Conservation (phyloP, 306 rosid genomes). For the Fragaria iinumae region DNA sequence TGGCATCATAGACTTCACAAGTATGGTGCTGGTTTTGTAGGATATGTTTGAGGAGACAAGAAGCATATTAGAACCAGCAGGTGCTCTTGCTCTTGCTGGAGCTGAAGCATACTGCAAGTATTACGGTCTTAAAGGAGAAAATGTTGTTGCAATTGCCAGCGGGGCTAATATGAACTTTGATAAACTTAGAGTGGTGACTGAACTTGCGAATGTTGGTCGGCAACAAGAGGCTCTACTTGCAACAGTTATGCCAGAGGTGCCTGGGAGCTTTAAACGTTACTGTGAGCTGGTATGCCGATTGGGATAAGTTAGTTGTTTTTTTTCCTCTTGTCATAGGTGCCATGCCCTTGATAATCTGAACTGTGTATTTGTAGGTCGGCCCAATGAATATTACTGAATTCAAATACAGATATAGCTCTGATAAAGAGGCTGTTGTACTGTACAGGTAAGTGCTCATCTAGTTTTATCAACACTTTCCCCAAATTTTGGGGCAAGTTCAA, state of each 20-base stretch:
- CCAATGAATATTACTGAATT: slow-evolving; percentile 82
- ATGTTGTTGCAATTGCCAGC: slow-evolving; percentile 80
- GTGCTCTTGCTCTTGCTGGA: slow-evolving; percentile 97
- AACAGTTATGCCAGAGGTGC: slow-evolving; percentile 73
- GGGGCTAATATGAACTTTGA: slow-evolving; percentile 99
- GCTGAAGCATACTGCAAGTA: slow-evolving; percentile 98
- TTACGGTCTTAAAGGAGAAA: slow-evolving; percentile 78
- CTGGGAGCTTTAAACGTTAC: slow-evolving; percentile 80
- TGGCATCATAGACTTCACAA: slow-evolving; percentile 10
- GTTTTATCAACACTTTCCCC: neutral
- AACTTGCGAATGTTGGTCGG: slow-evolving; percentile 93
- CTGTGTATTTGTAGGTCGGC: slow-evolving; percentile 61
- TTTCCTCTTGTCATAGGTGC: neutral
- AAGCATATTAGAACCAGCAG: slow-evolving; percentile 95
- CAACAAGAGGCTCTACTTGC: slow-evolving; percentile 89
- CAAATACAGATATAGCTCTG: slow-evolving; percentile 70
- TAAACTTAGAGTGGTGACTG: slow-evolving; percentile 82
- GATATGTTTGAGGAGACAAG: slow-evolving; percentile 99
- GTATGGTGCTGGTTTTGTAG: slow-evolving; percentile 45
- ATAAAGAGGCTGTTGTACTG: slow-evolving; percentile 65
- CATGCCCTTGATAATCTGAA: slow-evolving; percentile 4
- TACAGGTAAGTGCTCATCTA: slow-evolving; percentile 55
- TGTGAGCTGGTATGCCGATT: slow-evolving; percentile 67
- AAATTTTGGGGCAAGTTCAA: neutral
- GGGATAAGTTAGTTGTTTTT: neutral